Conservation (phyloP, 192 early-diverging fungal species). For the Anaeromyces robustus region DNA sequence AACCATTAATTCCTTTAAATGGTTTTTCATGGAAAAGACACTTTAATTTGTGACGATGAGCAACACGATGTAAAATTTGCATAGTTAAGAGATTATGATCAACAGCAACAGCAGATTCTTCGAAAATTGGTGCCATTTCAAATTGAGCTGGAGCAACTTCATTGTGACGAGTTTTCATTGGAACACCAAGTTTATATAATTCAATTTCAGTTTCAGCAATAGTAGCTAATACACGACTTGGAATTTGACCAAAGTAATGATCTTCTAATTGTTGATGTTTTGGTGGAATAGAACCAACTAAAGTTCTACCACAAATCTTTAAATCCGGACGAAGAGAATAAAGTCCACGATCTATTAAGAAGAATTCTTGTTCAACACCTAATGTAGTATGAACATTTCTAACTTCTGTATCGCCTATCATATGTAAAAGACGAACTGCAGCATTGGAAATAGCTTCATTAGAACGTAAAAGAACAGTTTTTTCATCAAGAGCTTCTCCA, state of each 20-base stretch:
- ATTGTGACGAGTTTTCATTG: slow-evolving; percentile 98
- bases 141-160: slow-evolving; percentile 98
- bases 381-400: slow-evolving; percentile 79
- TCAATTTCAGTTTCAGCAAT: slow-evolving; percentile 93
- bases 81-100: slow-evolving; percentile 98
- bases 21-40: slow-evolving; percentile 97
- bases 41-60: slow-evolving; percentile 93
- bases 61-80: slow-evolving; percentile 92
- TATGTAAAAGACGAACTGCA: slow-evolving; percentile 57
- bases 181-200: slow-evolving; percentile 83
- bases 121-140: slow-evolving; percentile 96
- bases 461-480: slow-evolving; percentile 91
- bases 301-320: slow-evolving; percentile 88
- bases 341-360: slow-evolving; percentile 88
- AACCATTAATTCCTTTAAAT: slow-evolving; percentile 96
- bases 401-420: slow-evolving; percentile 57
- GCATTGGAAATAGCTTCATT: slow-evolving; percentile 71
- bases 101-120: slow-evolving; percentile 86
- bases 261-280: slow-evolving; percentile 99
- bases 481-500: slow-evolving; percentile 97
- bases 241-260: slow-evolving; percentile 98
- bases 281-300: slow-evolving; percentile 84
- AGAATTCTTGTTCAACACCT: slow-evolving; percentile 98
- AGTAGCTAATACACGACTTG: slow-evolving; percentile 73
- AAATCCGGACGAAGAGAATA: slow-evolving; percentile 90